phyloP scores from a whole-genome alignment of 768 basidiomycete species.

The Clitopilus hobsonii region DNA sequence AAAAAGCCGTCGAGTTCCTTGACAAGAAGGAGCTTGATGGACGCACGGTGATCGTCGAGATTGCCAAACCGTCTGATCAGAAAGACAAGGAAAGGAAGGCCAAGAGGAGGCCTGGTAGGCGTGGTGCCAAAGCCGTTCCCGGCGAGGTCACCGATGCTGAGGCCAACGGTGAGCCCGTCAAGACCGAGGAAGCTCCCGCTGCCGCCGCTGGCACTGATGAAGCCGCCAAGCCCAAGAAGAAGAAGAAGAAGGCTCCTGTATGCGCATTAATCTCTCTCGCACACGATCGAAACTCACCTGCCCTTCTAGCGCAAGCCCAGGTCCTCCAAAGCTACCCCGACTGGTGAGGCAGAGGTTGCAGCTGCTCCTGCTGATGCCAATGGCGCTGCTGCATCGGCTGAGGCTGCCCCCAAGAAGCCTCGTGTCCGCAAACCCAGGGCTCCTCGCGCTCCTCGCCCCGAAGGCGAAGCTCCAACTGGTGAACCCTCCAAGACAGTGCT shows the following conservation, averaged over 20 bases:
- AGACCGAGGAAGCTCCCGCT: slow-evolving; percentile 47
- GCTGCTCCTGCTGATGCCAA: slow-evolving; percentile 30
- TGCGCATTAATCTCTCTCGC: slow-evolving; percentile 26
- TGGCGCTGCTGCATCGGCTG: slow-evolving; percentile 32
- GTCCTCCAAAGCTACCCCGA: slow-evolving; percentile 6
- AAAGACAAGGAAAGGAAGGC: slow-evolving; percentile 78
- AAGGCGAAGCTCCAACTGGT: slow-evolving; percentile 79
- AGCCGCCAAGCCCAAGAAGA: slow-evolving; percentile 82
- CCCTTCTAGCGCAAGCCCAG: slow-evolving; percentile 55
- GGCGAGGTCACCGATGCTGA: slow-evolving; percentile 90
- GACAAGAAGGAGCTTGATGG: slow-evolving; percentile 88
- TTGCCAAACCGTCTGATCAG: slow-evolving; percentile 87
- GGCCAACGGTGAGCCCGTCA: slow-evolving; percentile 71
- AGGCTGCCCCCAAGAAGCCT: slow-evolving; percentile 39
- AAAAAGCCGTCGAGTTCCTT: slow-evolving; percentile 81
- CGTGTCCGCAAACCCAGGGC: slow-evolving; percentile 54
- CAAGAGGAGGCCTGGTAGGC: slow-evolving; percentile 81
- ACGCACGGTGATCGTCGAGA: slow-evolving; percentile 84
- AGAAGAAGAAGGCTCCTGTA: slow-evolving; percentile 69
- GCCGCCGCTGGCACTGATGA: slow-evolving; percentile 55
- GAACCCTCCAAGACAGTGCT: slow-evolving; percentile 87
- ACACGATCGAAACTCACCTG: slow-evolving; percentile 14
- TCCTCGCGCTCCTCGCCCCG: slow-evolving; percentile 60
- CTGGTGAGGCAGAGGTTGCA: slow-evolving; percentile 27
- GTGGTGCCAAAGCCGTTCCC: slow-evolving; percentile 81